Base-by-base conservation (phyloP, 371 early-diverging fungal genomes). In the Fennellomyces sp. region DNA sequence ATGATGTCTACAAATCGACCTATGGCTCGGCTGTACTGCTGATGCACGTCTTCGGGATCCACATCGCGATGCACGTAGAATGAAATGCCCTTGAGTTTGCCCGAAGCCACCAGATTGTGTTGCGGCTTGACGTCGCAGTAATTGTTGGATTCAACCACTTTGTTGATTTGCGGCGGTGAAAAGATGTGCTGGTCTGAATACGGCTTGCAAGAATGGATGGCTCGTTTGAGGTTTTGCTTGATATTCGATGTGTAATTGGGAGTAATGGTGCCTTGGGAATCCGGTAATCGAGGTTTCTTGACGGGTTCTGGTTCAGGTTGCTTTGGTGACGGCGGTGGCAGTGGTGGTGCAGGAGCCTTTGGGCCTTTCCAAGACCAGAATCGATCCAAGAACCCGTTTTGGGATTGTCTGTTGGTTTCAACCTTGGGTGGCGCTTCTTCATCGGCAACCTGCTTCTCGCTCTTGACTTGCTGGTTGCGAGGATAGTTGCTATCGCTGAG, bases 401-500 rank as follows among this genome's bases (percentile, higher is more conserved):
- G 13, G 4, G 59, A 0, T 47, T 15, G 6, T n/a, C 31, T 52
- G 4, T n/a, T n/a, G n/a, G 36, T 15, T 25, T 11, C 8, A 19
- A 15, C 10, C 25, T 47, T 35, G 8, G 23, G n/a, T n/a, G n/a
- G n/a, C n/a, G n/a, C 13, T 42, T 38, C 39, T 41, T 60, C 42
- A 15, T 28, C 31, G 8, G 4, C 25, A 41, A 42, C 15, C 21
- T 52, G 23, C 23, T 45, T 45, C 17, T 45, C 45, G 23, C 45
- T 45, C 23, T 45, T 45, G 45, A 45, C 45, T 23, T 45, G 8
- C 23, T 17, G 31, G 12, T 61, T 61, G n/a, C 25, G 41, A 0
- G 91, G 91, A 56, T 91, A 91, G n/a, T 78, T 73, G 7, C 49
- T 49, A 13, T 73, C 68, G 39, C 84, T 83, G 1, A 89, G 63